Evolutionary conservation across 192 early-diverging fungal species (phyloP).

Genomic region (Coemansia sp.): DNA sequence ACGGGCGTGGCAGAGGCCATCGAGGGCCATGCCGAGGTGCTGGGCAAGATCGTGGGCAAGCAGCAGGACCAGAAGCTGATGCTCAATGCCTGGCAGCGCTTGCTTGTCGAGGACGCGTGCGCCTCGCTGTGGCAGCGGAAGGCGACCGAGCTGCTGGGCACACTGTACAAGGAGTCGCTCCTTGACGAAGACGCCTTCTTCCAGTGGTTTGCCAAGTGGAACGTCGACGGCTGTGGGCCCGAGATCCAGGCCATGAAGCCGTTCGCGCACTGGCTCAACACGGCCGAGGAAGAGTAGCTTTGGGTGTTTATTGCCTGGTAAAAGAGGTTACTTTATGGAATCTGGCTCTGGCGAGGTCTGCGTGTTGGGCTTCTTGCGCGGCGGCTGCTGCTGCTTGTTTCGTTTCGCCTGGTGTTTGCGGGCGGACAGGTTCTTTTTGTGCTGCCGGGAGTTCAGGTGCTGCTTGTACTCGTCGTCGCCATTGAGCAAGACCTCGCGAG

Average conservation of each 20-base stretch:
- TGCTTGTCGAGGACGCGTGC: slow-evolving; percentile 20
- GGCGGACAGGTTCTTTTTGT: slow-evolving; percentile 40
- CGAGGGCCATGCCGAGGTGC: slow-evolving; percentile 13
- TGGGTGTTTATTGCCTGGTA: background rate
- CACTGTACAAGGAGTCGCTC: slow-evolving; percentile 66
- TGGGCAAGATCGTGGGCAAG: slow-evolving; percentile 33
- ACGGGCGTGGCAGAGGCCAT: slow-evolving; percentile 16
- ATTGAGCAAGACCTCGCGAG: slow-evolving; percentile 53
- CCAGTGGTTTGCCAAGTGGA: slow-evolving; percentile 52
- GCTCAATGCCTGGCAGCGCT: slow-evolving; percentile 44
- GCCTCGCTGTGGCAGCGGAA: slow-evolving; percentile 47
- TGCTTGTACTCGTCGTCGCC: slow-evolving; percentile 72
- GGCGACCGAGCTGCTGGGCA: slow-evolving; percentile 59
- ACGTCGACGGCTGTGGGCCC: slow-evolving; percentile 20
- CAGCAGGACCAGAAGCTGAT: slow-evolving; percentile 34
- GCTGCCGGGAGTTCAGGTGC: slow-evolving; percentile 62
- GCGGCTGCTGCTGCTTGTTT: too few species aligned
- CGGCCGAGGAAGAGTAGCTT: slow-evolving; percentile 74
- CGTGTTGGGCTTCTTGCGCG: too few species aligned
- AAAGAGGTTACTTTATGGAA: too few species aligned
- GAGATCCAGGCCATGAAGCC: slow-evolving; percentile 58
- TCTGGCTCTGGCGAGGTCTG: too few species aligned
- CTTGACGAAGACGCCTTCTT: slow-evolving; percentile 76
- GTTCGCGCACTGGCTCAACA: slow-evolving; percentile 74
- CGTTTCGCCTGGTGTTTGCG: background rate